Evolutionary conservation across 2,329 filamentous ascomycete genomes (phyloP), one percentile per base, ranked within the genome.

Genomic region (Sporothrix schenckii): DNA sequence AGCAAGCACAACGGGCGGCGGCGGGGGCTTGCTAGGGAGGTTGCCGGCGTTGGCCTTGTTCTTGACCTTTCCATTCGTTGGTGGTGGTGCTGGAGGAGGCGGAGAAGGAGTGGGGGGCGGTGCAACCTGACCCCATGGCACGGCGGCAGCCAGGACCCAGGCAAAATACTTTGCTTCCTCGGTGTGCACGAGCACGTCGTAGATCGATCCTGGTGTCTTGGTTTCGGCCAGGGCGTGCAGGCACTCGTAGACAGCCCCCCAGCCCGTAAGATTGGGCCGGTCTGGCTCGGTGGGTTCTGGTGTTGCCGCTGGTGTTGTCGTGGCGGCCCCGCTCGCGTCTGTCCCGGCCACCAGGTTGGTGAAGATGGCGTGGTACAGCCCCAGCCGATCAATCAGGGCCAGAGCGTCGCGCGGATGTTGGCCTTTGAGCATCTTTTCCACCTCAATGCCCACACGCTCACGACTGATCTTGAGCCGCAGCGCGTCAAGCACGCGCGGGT

Each of bases 381-480:
- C 84, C 16, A 94, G 84, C 2, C 85, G 80, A 76, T 93, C 83
- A 54, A 94, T 88, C 14, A 91, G 82, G 34, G 84, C 79, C n/a
- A 94, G 80, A 9, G 91, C 85, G 74, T 83, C 82, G 66, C 82
- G 81, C 9, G 91, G 90, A 75, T 89, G 82, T 13, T 86, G 85
- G 86, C 92, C 91, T 79, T 88, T 90, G 21, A 98, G 83, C 89
- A 97, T 97, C 83, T 98, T 98, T 77, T 94, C 92, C 3, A 97
- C 76, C 78, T 99, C 95, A 4, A 91, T 86, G 0, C 93, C 92
- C 1, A 99, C 89, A 70, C 95, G 86, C 79, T 99, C 95, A 69
- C 93, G 88, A 76, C 92, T 97, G 74, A 99, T 98, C 79, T 99
- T 99, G 41, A 90, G 80, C 66, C 86, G 88, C n/a, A 99, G 82